Evolutionary conservation across 495 filamentous ascomycete genomes (phyloP), one percentile per base, ranked within the genome.

Genomic region (Penicillium nucicola): DNA sequence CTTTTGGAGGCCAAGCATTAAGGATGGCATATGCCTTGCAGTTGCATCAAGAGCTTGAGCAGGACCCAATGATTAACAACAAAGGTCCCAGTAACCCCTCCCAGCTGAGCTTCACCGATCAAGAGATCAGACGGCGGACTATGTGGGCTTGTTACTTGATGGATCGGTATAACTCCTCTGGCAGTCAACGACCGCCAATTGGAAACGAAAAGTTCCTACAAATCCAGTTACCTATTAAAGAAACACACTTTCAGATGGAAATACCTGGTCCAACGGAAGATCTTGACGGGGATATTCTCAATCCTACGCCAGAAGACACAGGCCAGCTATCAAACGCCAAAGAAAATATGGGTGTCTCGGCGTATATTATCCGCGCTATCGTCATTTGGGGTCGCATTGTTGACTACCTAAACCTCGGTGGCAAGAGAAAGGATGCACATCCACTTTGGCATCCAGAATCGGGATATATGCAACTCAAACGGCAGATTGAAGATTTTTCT

Each of bases 91-190:
- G 80, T 23, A 81, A 68, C 31, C 63, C 81, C 4, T 80, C 80
- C 12, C 82, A 87, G 48, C 75, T 98, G 34, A 96, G 88, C 60
- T 89, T 89, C 58, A 93, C 90, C 11, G 93, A 98, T 68, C 84
- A 88, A 30, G 93, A 98, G 64, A 96, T 97, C 32, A 77, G 93
- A 46, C 78, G 92, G 49, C 79, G 93, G 45, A 95, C 90, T 5
- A 97, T 98, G 92, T 98, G 93, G 93, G 88, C 91, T 18, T 96
- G 91, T 64, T 96, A 92, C 60, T 62, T 95, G 52, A 96, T 98
- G 93, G 93, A 98, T 66, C 84, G 92, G 0, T 97, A 96, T 70
- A 97, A 91, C 68, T 95, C 92, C 3, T 96, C 92, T 3, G 93
- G 93, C 12, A 96, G 92, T 22, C 91, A 96, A 58, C 81, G 93